phyloP scores from a whole-genome alignment of 805 yeast species.

The Candida glaebosa region DNA sequence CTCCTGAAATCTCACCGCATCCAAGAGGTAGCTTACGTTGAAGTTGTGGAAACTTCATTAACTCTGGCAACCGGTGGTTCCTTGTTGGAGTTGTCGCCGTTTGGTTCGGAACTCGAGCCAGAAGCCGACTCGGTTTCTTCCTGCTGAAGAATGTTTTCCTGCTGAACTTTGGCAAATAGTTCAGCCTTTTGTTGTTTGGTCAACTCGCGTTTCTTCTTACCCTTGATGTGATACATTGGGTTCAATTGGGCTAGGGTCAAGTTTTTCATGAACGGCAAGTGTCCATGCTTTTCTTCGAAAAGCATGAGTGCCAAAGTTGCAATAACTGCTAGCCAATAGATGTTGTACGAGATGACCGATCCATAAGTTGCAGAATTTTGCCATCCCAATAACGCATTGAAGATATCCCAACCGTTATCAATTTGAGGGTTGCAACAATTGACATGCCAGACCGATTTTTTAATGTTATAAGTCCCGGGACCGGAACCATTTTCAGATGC shows the following conservation, averaged over 20 bases:
- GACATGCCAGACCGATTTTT: constrained; percentile 85
- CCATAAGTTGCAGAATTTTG: constrained; percentile 92
- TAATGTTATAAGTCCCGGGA: constrained; percentile 84
- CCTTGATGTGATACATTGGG: constrained; percentile 33
- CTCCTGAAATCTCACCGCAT: too few species aligned
- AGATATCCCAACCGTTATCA: constrained; percentile 92
- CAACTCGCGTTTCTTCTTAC: constrained; percentile 43
- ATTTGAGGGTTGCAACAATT: constrained; percentile 92
- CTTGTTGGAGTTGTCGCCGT: background rate
- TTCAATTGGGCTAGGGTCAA: constrained; percentile 26
- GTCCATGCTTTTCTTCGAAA: constrained; percentile 77
- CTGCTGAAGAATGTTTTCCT: constrained; percentile 10
- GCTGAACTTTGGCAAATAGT: constrained; percentile 39
- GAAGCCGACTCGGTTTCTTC: background rate
- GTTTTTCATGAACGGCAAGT: constrained; percentile 59
- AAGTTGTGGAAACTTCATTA: background rate
- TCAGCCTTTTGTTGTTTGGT: constrained; percentile 49
- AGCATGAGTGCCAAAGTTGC: constrained; percentile 54
- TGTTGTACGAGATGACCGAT: constrained; percentile 78
- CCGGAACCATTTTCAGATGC: constrained; percentile 88
- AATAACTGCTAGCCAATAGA: constrained; percentile 76
- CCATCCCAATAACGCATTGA: constrained; percentile 92
- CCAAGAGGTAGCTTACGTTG: too few species aligned
- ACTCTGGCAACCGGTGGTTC: background rate
- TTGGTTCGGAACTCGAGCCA: background rate